Evolutionary conservation across 805 yeast genomes (phyloP).

Genomic region (Spathaspora passalidarum): DNA sequence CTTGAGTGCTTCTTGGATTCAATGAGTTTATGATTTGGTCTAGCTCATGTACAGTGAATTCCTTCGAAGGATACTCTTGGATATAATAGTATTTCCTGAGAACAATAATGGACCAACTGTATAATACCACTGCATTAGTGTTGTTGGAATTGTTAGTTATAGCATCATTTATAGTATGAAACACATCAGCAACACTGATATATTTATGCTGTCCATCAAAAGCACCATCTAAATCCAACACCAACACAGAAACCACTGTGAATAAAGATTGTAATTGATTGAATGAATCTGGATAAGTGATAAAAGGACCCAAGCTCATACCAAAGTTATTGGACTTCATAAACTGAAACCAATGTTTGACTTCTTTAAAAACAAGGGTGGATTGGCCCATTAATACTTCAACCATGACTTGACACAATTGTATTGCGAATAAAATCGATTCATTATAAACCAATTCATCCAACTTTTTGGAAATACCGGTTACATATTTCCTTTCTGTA

Average conservation of each 20-base stretch:
- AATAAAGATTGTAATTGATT: conserved; percentile 42
- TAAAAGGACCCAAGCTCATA: conserved; percentile 21
- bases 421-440: conserved; percentile 28
- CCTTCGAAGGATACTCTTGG: conserved; percentile 31
- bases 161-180: conserved; percentile 40
- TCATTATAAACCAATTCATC: conserved; percentile 27
- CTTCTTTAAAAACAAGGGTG: conserved; percentile 25
- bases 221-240: conserved; percentile 56
- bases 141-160: conserved; percentile 32
- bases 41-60: conserved; percentile 9
- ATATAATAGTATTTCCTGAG: conserved; percentile 48
- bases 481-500: conserved; percentile 7
- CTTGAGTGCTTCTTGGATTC: conserved; percentile 38
- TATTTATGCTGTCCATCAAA: conserved; percentile 32
- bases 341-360: conserved; percentile 54
- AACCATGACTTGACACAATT: conserved; percentile 33
- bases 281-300: conserved; percentile 24
- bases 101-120: conserved; percentile 64
- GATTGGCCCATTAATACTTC: conserved; percentile 41
- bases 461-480: conserved; percentile 15
- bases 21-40: conserved; percentile 25
- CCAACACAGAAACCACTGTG: conserved; percentile 47
- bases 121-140: conserved; percentile 49
- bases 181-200: conserved; percentile 33
- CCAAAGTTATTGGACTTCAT: conserved; percentile 36